These are phyloP conservation scores for Alternaria postmessia DNA, from an alignment of 2,329 filamentous ascomycete genomes.

Conservation along the genomic window DNA sequence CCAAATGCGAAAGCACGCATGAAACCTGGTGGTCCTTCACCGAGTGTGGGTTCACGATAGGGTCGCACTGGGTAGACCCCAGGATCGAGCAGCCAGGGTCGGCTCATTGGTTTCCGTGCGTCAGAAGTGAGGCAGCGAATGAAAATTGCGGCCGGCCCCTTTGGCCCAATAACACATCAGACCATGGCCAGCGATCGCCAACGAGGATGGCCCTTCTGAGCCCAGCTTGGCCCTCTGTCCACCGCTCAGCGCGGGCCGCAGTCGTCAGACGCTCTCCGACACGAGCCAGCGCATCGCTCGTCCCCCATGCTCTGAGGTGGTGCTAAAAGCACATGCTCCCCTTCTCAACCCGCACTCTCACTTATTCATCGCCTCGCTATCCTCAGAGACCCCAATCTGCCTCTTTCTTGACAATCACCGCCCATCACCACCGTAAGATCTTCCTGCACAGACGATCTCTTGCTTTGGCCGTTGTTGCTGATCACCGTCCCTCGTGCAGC, in stretches of 20 bases:
- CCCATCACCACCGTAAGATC: slow-evolving; percentile 25
- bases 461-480: slow-evolving; percentile 25
- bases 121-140: slow-evolving; percentile 45
- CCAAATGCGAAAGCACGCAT: slow-evolving; percentile 35
- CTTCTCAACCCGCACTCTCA: slow-evolving; percentile 32
- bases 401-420: slow-evolving; percentile 8
- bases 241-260: slow-evolving; percentile 33
- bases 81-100: slow-evolving; percentile 19
- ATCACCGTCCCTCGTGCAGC: slow-evolving; percentile 31
- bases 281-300: slow-evolving; percentile 46
- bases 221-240: slow-evolving; percentile 30
- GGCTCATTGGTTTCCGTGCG: slow-evolving; percentile 9
- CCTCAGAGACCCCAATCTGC: slow-evolving; percentile 22
- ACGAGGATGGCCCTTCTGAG: slow-evolving; percentile 40
- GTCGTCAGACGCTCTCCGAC: slow-evolving; percentile 40
- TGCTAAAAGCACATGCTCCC: slow-evolving; percentile 42
- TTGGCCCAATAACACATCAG: slow-evolving; percentile 30
- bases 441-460: slow-evolving; percentile 19
- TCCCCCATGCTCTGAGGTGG: slow-evolving; percentile 14
- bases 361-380: slow-evolving; percentile 41
- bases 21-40: slow-evolving; percentile 24
- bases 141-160: not conserved
- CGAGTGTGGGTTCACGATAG: slow-evolving; percentile 29
- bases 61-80: slow-evolving; percentile 30
- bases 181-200: slow-evolving; percentile 28